phyloP scores from a whole-genome alignment of 2,329 filamentous ascomycete species.

The Xylaria sp. region DNA sequence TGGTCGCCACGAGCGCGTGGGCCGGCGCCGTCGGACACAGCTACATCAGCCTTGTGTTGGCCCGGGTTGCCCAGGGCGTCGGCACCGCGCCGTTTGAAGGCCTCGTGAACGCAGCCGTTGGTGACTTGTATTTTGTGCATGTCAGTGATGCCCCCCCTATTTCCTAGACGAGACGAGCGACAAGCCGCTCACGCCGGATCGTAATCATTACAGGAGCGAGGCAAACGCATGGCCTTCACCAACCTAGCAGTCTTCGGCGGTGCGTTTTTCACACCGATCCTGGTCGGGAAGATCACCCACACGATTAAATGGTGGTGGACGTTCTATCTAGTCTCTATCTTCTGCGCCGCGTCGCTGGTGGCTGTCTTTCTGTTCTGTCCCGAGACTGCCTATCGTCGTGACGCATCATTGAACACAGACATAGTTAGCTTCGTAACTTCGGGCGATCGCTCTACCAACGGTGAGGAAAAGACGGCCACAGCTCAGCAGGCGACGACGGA shows the following conservation, averaged over 20 bases:
- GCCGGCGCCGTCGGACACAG: slow-evolving; percentile 70
- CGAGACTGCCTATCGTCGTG: slow-evolving; percentile 79
- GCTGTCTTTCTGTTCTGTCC: slow-evolving; percentile 80
- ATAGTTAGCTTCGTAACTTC: slow-evolving; percentile 45
- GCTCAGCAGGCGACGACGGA: neutral
- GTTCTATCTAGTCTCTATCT: slow-evolving; percentile 88
- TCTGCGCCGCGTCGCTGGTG: slow-evolving; percentile 72
- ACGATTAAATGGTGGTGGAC: slow-evolving; percentile 83
- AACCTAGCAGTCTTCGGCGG: slow-evolving; percentile 64
- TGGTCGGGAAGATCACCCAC: slow-evolving; percentile 84
- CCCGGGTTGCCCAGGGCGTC: slow-evolving; percentile 84
- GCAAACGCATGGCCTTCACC: slow-evolving; percentile 83
- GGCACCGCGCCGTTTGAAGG: slow-evolving; percentile 89
- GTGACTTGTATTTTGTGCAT: slow-evolving; percentile 90
- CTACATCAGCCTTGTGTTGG: slow-evolving; percentile 76
- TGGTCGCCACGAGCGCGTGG: slow-evolving; percentile 79
- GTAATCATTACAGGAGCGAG: slow-evolving; percentile 62
- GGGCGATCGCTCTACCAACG: slow-evolving; percentile 5
- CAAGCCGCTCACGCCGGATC: neutral
- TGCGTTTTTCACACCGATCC: slow-evolving; percentile 76
- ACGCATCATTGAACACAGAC: slow-evolving; percentile 72
- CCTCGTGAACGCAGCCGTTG: slow-evolving; percentile 85
- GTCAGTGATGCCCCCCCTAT: slow-evolving; percentile 50
- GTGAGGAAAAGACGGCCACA: slow-evolving; percentile 1
- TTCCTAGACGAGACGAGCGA: neutral